Conservation (phyloP, 2,329 filamentous ascomycete species). For the Pseudogymnoascus sp. region DNA sequence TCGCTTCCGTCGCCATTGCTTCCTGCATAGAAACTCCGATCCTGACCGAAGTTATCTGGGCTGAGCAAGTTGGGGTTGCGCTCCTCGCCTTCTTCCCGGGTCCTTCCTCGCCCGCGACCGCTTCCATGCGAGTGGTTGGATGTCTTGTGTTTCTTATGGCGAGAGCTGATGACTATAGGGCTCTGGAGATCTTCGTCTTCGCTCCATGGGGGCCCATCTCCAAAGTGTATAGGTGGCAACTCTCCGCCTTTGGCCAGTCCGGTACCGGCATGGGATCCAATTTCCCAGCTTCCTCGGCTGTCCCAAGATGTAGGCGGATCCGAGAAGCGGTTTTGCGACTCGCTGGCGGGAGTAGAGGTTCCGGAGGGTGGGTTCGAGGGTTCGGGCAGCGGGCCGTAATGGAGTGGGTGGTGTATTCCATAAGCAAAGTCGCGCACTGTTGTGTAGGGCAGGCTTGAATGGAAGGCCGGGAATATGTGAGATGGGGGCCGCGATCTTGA, state of each 20-base stretch:
- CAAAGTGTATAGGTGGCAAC: slow-evolving; percentile 74
- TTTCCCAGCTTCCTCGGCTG: slow-evolving; percentile 52
- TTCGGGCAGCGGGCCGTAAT: slow-evolving; percentile 85
- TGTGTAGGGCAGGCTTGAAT: slow-evolving; percentile 80
- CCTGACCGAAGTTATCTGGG: slow-evolving; percentile 46
- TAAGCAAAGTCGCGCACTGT: slow-evolving; percentile 96
- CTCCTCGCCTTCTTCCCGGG: slow-evolving; percentile 38
- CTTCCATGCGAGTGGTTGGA: slow-evolving; percentile 41
- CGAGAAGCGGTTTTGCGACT: slow-evolving; percentile 61
- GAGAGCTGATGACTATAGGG: slow-evolving; percentile 72
- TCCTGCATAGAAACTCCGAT: slow-evolving; percentile 59
- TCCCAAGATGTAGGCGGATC: slow-evolving; percentile 76
- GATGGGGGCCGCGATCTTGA: slow-evolving; percentile 71
- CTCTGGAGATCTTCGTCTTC: slow-evolving; percentile 94
- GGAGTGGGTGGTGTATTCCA: slow-evolving; percentile 69
- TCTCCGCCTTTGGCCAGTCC: slow-evolving; percentile 57
- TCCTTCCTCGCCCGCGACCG: slow-evolving; percentile 33
- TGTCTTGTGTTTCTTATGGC: slow-evolving; percentile 81
- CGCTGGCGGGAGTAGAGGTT: slow-evolving; percentile 76
- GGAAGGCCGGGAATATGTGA: slow-evolving; percentile 73
- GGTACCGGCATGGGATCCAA: slow-evolving; percentile 31
- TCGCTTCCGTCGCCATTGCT: slow-evolving; percentile 64
- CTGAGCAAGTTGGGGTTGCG: slow-evolving; percentile 36
- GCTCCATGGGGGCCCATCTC: slow-evolving; percentile 84
- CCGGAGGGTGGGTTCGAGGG: slow-evolving; percentile 62